These are phyloP conservation scores for Kwoniella europaea DNA, from an alignment of 768 basidiomycete species.

Conservation along the genomic window DNA sequence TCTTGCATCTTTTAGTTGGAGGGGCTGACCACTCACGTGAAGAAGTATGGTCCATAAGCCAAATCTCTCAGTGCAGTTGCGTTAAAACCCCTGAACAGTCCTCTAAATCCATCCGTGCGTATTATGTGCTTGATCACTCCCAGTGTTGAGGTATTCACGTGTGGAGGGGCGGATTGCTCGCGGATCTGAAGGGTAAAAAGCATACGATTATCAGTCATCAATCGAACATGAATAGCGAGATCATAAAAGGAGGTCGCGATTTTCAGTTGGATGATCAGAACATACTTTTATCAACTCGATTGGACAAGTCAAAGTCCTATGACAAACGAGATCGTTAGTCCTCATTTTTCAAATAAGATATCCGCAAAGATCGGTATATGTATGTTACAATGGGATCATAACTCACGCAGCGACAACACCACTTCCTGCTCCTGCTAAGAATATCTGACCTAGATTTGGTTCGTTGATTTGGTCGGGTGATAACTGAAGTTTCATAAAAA, in stretches of 20 bases:
- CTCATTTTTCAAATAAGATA: background rate
- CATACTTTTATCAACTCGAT: slow-evolving; percentile 88
- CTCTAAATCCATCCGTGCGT: slow-evolving; percentile 65
- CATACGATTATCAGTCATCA: no score
- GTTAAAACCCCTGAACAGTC: slow-evolving; percentile 76
- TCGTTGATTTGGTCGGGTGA: slow-evolving; percentile 51
- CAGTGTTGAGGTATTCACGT: slow-evolving; percentile 58
- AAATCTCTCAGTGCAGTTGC: slow-evolving; percentile 77
- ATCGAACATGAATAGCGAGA: background rate
- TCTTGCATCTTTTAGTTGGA: no score
- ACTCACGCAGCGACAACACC: slow-evolving; percentile 80
- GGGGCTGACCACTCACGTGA: slow-evolving; percentile 62
- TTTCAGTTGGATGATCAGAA: slow-evolving; percentile 56
- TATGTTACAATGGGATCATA: background rate
- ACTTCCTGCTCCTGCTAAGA: slow-evolving; percentile 77
- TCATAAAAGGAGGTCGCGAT: slow-evolving; percentile 52
- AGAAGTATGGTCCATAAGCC: slow-evolving; percentile 86
- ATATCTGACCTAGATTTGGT: slow-evolving; percentile 74
- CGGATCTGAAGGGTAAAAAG: slow-evolving; percentile 53
- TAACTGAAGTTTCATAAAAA: slow-evolving; percentile 73
- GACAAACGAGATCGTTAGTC: no score
- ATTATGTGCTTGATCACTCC: slow-evolving; percentile 68
- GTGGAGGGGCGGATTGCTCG: slow-evolving; percentile 55
- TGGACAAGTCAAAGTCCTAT: slow-evolving; percentile 76
- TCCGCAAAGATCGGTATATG: background rate